These are phyloP conservation scores for Aspergillus fumigatiaffinis DNA, from an alignment of 2,329 filamentous ascomycete species.

Conservation along the genomic window DNA sequence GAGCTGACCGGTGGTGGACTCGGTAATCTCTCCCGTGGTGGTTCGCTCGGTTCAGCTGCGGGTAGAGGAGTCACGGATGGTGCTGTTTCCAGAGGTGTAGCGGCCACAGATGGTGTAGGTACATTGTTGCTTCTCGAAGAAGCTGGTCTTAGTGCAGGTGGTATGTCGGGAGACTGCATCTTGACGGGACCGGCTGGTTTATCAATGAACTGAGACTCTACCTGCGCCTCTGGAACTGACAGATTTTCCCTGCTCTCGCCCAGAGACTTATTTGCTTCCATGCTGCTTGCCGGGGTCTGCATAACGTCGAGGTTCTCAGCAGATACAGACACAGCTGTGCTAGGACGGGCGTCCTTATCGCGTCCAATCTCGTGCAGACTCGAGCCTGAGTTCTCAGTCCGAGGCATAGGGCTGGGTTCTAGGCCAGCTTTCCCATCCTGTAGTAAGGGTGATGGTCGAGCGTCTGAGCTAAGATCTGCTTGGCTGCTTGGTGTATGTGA, in stretches of 20 bases:
- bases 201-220: conserved; percentile 30
- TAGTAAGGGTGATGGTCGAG: conserved; percentile 22
- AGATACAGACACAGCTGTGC: conserved; percentile 25
- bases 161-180: conserved; percentile 16
- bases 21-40: conserved; percentile 6
- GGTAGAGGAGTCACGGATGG: conserved; percentile 2
- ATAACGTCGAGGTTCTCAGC: conserved; percentile 17
- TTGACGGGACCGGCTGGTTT: conserved; percentile 13
- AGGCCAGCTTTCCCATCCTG: conserved; percentile 22
- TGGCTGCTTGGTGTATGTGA: conserved; percentile 14
- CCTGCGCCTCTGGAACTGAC: conserved; percentile 32
- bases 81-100: conserved; percentile 9
- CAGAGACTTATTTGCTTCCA: conserved; percentile 26
- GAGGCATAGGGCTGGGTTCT: conserved; percentile 18
- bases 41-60: conserved; percentile 7
- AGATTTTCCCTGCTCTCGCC: conserved; percentile 29
- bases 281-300: conserved; percentile 21
- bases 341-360: conserved; percentile 27
- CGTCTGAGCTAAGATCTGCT: conserved; percentile 17
- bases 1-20: conserved; percentile 11
- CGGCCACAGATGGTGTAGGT: neutral
- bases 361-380: conserved; percentile 16
- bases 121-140: conserved; percentile 12
- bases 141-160: conserved; percentile 19
- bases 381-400: conserved; percentile 15